phyloP scores from a whole-genome alignment of 1,284 basidiomycete genomes.

The Leccinum subrobustum region DNA sequence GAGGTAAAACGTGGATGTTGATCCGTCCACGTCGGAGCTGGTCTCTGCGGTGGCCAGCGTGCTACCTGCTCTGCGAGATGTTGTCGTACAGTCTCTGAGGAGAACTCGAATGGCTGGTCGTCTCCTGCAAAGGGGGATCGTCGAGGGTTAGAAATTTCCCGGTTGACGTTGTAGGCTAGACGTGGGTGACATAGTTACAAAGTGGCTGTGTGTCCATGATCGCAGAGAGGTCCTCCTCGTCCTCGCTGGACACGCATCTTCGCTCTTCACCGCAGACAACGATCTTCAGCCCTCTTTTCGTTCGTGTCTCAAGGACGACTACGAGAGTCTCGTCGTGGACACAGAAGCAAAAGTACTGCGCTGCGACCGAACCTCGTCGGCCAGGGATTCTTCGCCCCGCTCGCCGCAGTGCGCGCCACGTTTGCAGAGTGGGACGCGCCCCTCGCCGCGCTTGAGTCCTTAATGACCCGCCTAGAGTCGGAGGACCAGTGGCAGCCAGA shows the following conservation, averaged over 20 bases:
- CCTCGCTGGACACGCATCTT: conserved; percentile 81
- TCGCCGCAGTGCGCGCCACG: conserved; percentile 76
- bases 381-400: conserved; percentile 61
- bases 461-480: conserved; percentile 61
- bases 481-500: conserved; percentile 65
- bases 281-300: conserved; percentile 64
- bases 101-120: conserved; percentile 49
- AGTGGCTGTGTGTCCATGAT: conserved; percentile 37
- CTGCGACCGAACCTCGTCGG: conserved; percentile 70
- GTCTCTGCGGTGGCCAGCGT: conserved; percentile 25
- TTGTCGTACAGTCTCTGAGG: conserved; percentile 54
- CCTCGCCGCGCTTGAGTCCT: conserved; percentile 64
- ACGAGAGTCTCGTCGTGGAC: conserved; percentile 75
- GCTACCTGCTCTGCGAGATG: conserved; percentile 52
- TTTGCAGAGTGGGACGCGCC: conserved; percentile 87
- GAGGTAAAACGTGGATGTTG: conserved; percentile 59
- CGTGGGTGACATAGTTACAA: conserved; percentile 14
- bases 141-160: conserved; percentile 50
- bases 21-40: conserved; percentile 38
- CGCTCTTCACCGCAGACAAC: conserved; percentile 65
- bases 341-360: conserved; percentile 78
- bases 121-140: conserved; percentile 64
- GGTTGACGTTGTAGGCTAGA: conserved; percentile 23
- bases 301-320: conserved; percentile 66
- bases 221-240: conserved; percentile 76